Evolutionary conservation across 306 rosid species (phyloP).

Genomic region (Lupinus albus): DNA sequence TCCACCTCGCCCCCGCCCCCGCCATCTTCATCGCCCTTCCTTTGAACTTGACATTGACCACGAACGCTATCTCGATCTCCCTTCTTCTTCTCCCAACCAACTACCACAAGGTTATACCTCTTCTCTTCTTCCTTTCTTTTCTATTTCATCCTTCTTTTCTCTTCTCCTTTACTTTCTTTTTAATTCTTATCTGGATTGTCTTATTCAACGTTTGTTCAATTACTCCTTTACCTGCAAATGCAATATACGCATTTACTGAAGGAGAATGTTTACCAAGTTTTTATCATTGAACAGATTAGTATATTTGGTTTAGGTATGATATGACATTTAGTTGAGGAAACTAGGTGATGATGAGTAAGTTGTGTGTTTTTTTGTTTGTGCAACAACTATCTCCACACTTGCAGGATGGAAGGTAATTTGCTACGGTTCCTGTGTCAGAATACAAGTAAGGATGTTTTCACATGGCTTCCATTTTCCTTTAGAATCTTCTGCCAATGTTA

Average conservation of each 20-base stretch:
- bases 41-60: conserved; percentile 59
- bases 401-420: conserved; percentile 75
- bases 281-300: conserved; percentile 14
- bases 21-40: conserved; percentile 44
- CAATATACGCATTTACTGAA: too few relatives aligned
- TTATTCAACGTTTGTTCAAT: too few relatives aligned
- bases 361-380: conserved; percentile 33
- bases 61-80: conserved; percentile 79
- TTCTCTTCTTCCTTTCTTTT: not conserved
- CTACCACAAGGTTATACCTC: conserved; percentile 54
- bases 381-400: conserved; percentile 51
- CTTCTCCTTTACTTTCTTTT: too few relatives aligned
- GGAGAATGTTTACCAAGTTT: too few relatives aligned
- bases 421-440: conserved; percentile 58
- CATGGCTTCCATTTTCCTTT: conserved; percentile 37
- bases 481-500: conserved; percentile 33
- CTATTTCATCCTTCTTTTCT: too few relatives aligned
- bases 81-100: conserved; percentile 46
- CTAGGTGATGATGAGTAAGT: conserved; percentile 22
- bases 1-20: conserved; percentile 68
- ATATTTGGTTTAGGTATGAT: conserved; percentile 29
- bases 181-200: too few relatives aligned
- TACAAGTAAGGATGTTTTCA: conserved; percentile 67
- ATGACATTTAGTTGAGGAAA: conserved; percentile 23
- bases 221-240: too few relatives aligned